Evolutionary conservation across 2,329 filamentous ascomycete species (phyloP), one percentile per base, ranked within the genome.

Genomic region (Harringtonia lauricola): DNA sequence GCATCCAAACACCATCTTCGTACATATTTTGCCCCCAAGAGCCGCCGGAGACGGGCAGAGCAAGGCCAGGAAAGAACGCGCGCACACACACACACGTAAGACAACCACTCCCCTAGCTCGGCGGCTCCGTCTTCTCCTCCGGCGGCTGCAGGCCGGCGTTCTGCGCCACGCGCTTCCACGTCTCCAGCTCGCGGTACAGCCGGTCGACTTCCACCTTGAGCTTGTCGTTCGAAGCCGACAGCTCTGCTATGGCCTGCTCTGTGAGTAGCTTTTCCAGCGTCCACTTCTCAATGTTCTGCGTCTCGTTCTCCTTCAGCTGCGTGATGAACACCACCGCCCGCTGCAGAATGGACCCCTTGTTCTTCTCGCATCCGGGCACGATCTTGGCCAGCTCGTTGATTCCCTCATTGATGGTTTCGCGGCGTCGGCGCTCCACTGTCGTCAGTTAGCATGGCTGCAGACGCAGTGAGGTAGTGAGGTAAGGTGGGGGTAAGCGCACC

Each of bases 321-420:
- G 81, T 84, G 59, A 98, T 96, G 67, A 95, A 96, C 51, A 87
- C 81, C 10, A 95, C 90, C 0, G 92, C 88, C 29, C 90, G 86
- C 59, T 94, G 86, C 31, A 98, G 70, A 51, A 98, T 96, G 3
- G 88, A 94, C 1, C 92, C 92, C 65, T 98, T 98, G 70, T 98
- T 96, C 72, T 96, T 98, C 65, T 98, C 92, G 57, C 90, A 95
- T 14, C 88, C 88, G 0, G 92, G 92, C 0, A 98, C 92, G 52
- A 98, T 94, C 67, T 95, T 96, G 53, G 90, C 86, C 26, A 98
- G 77, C 63, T 96, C 92, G 58, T 95, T 96, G 55, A 98, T 98
- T 40, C 92, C 92, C 64, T 98, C 92, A 53, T 98, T 98, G 61
- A 98, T 98, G 0, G 92, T 95, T 65, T 98, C 92, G 50, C 92